Evolutionary conservation across 1,284 basidiomycete species (phyloP), one percentile per base, ranked within the genome.

Genomic region (Sanghuangporus weigelae): DNA sequence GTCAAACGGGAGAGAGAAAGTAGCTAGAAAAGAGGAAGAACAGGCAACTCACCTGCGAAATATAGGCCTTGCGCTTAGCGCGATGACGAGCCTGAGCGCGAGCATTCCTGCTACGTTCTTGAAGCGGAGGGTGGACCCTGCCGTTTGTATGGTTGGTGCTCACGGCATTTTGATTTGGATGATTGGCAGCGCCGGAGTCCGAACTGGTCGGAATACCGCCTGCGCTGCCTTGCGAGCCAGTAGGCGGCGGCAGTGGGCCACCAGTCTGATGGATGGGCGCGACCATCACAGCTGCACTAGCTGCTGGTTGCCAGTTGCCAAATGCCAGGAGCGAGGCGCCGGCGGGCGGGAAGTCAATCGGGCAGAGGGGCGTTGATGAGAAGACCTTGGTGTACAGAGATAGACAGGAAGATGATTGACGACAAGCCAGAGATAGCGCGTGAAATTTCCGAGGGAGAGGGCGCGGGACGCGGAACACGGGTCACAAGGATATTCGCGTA

Each of bases 61-160:
- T 92, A 78, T 95, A 94, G 11, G 92, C 93, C 79, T 95, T 95
- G 75, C 93, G 84, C 77, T 95, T 95, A 73, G 93, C 93, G 63
- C 93, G 85, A 79, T 95, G 93, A 70, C 93, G 81, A 60, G 93
- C 92, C 78, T 96, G 93, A 3, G 93, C 93, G 36, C 60, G 61
- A 4, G 64, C 64, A 49, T 66, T 66, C 16, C 61, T 35, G 48
- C 61, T 66, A 19, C 64, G 56, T 26, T 59, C 31, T 10, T 59
- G 63, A 19, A 39, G 51, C 19, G 51, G 54, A 5, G 40, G 58
- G 16, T 58, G 51, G 35, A 26, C 14, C 26, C 31, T 50, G 10
- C 46, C 50, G 16, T 53, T 40, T 46, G 44, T 36, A n/a, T 31
- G 21, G 26, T 16, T 53, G 5, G n/a, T 31, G n/a, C 38, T 40